Evolutionary conservation across 371 early-diverging fungal genomes (phyloP).

Genomic region (Actinomucor elegans): DNA sequence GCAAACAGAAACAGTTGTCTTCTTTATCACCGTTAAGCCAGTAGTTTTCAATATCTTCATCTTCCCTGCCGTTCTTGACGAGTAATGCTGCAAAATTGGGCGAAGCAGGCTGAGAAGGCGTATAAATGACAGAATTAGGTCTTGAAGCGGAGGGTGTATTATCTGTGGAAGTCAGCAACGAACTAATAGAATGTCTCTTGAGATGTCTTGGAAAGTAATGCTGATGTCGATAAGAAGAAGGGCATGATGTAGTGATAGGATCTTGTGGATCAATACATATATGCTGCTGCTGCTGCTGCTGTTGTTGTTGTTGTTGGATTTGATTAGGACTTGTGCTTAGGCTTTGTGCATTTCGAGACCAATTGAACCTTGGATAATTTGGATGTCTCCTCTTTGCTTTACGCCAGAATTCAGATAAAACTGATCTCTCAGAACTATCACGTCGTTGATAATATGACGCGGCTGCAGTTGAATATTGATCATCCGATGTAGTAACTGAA

Average conservation of each 20-base stretch:
- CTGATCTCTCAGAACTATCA: constrained; percentile 26
- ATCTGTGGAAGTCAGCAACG: constrained; percentile 19
- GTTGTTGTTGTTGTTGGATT: constrained; percentile 13
- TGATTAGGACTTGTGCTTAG: background rate
- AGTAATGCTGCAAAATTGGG: constrained; percentile 24
- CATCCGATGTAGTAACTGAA: constrained; percentile 27
- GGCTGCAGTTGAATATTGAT: constrained; percentile 26
- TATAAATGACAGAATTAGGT: constrained; percentile 29
- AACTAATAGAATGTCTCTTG: constrained; percentile 29
- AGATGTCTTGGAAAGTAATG: constrained; percentile 9
- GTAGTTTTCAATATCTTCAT: constrained; percentile 25
- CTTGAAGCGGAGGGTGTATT: constrained; percentile 24
- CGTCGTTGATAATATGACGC: constrained; percentile 26
- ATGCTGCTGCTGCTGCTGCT: constrained; percentile 1
- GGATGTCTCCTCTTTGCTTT: constrained; percentile 33
- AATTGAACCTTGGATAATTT: constrained; percentile 34
- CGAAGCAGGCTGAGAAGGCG: constrained; percentile 30
- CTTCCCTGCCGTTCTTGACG: constrained; percentile 18
- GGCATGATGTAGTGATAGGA: background rate
- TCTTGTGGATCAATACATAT: background rate
- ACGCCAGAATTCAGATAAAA: constrained; percentile 35
- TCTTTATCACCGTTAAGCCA: constrained; percentile 19
- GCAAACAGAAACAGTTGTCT: background rate
- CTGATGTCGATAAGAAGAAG: constrained; percentile 6
- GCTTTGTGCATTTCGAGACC: background rate